phyloP scores from a whole-genome alignment of 2,329 filamentous ascomycete species.

The Boeremia exigua region DNA sequence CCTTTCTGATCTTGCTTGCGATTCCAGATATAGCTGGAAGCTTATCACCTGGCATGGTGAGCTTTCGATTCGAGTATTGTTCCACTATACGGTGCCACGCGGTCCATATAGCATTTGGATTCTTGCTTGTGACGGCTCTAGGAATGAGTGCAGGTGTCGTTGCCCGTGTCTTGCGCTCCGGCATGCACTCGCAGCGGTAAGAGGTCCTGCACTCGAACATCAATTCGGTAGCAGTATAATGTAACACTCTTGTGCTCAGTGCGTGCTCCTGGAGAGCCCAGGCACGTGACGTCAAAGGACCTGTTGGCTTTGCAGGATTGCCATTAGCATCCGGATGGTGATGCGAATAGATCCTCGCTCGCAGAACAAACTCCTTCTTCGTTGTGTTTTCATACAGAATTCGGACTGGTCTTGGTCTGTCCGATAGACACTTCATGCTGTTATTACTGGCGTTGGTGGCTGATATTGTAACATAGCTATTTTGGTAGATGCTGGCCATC shows the following conservation, averaged over 20 bases:
- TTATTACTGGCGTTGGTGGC: constrained; percentile 35
- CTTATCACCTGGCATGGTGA: constrained; percentile 39
- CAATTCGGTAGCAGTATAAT: constrained; percentile 43
- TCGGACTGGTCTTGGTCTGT: constrained; percentile 36
- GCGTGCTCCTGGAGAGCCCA: constrained; percentile 46
- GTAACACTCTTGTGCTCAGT: constrained; percentile 40
- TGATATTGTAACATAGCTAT: constrained; percentile 41
- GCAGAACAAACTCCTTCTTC: constrained; percentile 31
- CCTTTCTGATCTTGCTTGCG: constrained; percentile 38
- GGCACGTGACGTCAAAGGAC: constrained; percentile 36
- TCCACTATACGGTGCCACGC: constrained; percentile 44
- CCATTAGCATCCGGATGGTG: constrained; percentile 35
- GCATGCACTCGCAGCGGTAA: constrained; percentile 42
- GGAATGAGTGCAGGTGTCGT: constrained; percentile 43
- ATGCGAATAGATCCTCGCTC: constrained; percentile 34
- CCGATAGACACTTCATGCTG: constrained; percentile 26
- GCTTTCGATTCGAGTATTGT: constrained; percentile 34
- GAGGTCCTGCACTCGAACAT: constrained; percentile 44
- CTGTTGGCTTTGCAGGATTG: constrained; percentile 31
- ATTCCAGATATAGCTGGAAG: constrained; percentile 45
- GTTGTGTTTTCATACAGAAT: constrained; percentile 35
- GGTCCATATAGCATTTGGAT: constrained; percentile 27
- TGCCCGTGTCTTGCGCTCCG: constrained; percentile 32
- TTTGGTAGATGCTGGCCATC: constrained; percentile 45
- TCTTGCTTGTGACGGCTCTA: constrained; percentile 37